These are phyloP conservation scores for Antrodiella citrinella DNA, from an alignment of 768 basidiomycete genomes.

Conservation along the genomic window DNA sequence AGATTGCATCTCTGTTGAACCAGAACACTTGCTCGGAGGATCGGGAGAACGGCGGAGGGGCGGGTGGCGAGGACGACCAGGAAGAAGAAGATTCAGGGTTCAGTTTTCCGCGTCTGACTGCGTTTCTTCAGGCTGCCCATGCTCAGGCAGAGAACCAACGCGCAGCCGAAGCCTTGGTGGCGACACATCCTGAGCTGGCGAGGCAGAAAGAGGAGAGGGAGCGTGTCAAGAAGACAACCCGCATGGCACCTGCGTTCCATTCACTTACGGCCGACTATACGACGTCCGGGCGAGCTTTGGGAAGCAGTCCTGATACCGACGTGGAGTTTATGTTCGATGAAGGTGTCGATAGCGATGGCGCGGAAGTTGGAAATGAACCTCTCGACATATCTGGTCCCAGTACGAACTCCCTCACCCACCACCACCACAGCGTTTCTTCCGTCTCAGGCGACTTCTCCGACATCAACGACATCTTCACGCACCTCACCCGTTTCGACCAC, in stretches of 20 bases:
- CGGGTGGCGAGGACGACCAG: conserved; percentile 12
- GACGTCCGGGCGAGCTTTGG: conserved; percentile 5
- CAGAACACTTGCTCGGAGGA: conserved; percentile 49
- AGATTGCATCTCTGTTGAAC: conserved; percentile 66
- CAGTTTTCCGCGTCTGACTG: conserved; percentile 60
- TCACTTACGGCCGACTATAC: conserved; percentile 55
- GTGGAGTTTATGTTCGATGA: conserved; percentile 28
- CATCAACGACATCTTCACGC: conserved; percentile 69
- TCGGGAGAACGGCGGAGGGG: conserved; percentile 19
- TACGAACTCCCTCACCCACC: conserved; percentile 6
- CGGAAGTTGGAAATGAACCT: neutral
- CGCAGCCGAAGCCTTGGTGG: conserved; percentile 31
- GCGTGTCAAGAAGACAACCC: conserved; percentile 45
- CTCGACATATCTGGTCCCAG: conserved; percentile 3
- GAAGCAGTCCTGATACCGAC: conserved; percentile 10
- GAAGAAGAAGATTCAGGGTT: conserved; percentile 28
- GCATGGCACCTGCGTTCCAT: conserved; percentile 71
- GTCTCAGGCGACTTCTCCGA: conserved; percentile 57
- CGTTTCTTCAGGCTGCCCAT: conserved; percentile 72
- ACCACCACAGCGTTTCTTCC: conserved; percentile 28
- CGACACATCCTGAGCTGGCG: conserved; percentile 29
- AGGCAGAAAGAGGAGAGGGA: conserved; percentile 37
- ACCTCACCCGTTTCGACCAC: conserved; percentile 60
- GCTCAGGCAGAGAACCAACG: conserved; percentile 47
- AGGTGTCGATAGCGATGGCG: conserved; percentile 21